Percentiles rank a stretch among this genome's conserved stretches.
phyloP scores from a whole-genome alignment of 306 rosid species.

The Pyrus betulifolia region DNA sequence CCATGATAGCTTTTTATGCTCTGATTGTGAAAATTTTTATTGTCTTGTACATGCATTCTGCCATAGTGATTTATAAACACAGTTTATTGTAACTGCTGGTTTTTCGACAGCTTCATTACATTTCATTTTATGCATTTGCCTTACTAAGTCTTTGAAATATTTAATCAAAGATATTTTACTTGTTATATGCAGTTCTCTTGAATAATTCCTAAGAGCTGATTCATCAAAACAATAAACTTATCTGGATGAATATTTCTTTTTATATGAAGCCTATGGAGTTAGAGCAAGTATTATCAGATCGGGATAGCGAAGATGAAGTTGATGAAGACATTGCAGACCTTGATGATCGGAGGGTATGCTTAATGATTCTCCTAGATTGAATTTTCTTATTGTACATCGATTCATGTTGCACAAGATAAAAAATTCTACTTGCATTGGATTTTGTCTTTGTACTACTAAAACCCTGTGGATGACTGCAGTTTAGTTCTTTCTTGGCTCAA shows the following conservation, averaged over 20 bases:
- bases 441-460: too few relatives aligned
- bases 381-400: constrained; percentile 14
- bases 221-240: not conserved
- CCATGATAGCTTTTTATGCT: too few relatives aligned
- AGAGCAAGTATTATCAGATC: constrained; percentile 81
- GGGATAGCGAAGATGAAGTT: constrained; percentile 90
- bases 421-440: not conserved
- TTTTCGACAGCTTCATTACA: not conserved
- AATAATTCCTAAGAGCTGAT: not conserved
- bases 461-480: not conserved
- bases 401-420: not conserved
- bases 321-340: constrained; percentile 91
- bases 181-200: not conserved
- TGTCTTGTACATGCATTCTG: too few relatives aligned
- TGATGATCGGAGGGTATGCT: constrained; percentile 89
- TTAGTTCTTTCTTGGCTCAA: not conserved
- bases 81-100: too few relatives aligned
- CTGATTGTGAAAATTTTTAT: too few relatives aligned
- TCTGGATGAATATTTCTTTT: not conserved
- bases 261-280: constrained; percentile 75
- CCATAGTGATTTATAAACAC: too few relatives aligned
- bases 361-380: not conserved
- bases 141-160: not conserved
- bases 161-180: not conserved
- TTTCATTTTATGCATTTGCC: not conserved